A percentile compares a stretch with the other conserved stretches of the same genome.
Evolutionary conservation across 2,329 filamentous ascomycete species (phyloP).

Genomic region (Decorospora gaudefroyi): DNA sequence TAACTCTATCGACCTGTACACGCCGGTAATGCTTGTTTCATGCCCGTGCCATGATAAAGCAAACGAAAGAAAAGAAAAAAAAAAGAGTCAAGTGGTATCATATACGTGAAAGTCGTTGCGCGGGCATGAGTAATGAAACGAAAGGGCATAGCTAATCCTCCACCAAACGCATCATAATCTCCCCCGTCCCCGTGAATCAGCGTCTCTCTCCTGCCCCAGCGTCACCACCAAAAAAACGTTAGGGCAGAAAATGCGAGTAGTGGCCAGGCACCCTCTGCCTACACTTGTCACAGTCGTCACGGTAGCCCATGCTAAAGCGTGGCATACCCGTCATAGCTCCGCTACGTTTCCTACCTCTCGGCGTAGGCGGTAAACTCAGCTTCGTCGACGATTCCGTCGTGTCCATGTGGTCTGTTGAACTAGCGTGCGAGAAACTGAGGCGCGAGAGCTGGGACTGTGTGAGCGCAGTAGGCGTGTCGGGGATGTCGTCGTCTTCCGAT

Average conservation of each 20-base stretch:
- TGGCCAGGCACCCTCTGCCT: constrained; percentile 54
- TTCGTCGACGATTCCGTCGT: constrained; percentile 19
- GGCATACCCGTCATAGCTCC: constrained; percentile 47
- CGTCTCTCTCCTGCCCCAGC: no score
- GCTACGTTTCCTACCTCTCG: constrained; percentile 46
- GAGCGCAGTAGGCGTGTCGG: constrained; percentile 44
- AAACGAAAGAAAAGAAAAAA: no score
- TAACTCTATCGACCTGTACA: no score
- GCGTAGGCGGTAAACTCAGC: constrained; percentile 25
- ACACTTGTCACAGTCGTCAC: constrained; percentile 57
- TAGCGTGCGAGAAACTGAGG: constrained; percentile 41
- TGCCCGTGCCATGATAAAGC: no score
- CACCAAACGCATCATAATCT: not conserved
- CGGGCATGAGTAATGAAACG: no score
- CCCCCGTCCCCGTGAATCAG: no score
- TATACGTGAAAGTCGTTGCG: no score
- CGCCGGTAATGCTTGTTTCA: no score
- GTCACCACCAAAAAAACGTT: not conserved
- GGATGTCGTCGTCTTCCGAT: constrained; percentile 47
- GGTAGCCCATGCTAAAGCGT: constrained; percentile 55
- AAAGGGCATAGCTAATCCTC: no score
- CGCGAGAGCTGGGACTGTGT: constrained; percentile 47
- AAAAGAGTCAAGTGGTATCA: no score
- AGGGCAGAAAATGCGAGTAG: constrained; percentile 54
- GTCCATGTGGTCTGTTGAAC: constrained; percentile 41